Base-by-base conservation (phyloP, 768 basidiomycete species). In the Mycena amicta region DNA sequence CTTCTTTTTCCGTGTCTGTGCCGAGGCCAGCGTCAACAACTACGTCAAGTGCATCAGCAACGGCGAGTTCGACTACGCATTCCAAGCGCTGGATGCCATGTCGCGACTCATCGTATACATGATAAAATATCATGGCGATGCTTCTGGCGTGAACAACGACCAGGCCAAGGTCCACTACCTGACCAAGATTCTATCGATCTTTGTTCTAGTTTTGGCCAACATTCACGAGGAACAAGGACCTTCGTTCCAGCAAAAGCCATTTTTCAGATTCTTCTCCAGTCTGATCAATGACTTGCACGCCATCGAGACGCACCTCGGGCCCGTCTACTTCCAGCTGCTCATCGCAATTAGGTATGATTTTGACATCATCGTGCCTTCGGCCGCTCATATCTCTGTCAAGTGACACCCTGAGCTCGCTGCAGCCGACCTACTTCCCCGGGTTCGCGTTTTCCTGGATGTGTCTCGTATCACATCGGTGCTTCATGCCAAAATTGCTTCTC, bases 391-490 rank as follows among this genome's bases (percentile, higher is more conserved):
- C n/a, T 45, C 57, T 27, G 50, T 57, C 25, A 60, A 96, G 95
- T 70, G 95, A 98, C 70, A 93, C 93, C 2, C 88, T 98, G 72
- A 96, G 94, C 71, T 97, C 95, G 43, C 77, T 97, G 57, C 96
- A 98, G 70, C 97, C 97, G 6, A 89, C 89, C 4, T 94, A 93
- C 74, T 98, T 98, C 79, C 97, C 97, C 18, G 93, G 95, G 8
- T 99, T 99, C 72, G 91, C 95, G 1, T 99, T 98, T 75, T 96
- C 95, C 16, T 99, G 96, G 96, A 88, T 98, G 82, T 90, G 90
- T 62, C 81, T 98, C 45, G 88, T 99, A 68, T 98, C 97, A 23
- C 97, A 98, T 74, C 83, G 96, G 54, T 78, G 93, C 57, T 97
- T 98, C 83, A 95, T 99, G 94, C 95, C 97, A 15, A 96, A 97